phyloP scores from a whole-genome alignment of 495 filamentous ascomycete species.

The Aspergillus wentii region DNA sequence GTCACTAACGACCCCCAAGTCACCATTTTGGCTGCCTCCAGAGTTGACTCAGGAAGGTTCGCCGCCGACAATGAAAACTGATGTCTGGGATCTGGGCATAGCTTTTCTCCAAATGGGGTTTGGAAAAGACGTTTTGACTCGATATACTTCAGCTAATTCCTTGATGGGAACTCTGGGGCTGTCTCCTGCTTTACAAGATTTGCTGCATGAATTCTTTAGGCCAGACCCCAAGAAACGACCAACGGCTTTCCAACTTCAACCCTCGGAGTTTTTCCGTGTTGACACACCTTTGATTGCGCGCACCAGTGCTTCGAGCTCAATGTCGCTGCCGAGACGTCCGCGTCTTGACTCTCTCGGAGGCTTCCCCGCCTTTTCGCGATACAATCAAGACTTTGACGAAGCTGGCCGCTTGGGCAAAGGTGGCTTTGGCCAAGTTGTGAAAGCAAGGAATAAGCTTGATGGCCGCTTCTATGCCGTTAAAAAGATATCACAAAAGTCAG shows the following conservation, averaged over 20 bases:
- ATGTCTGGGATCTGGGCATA: slow-evolving; percentile 92
- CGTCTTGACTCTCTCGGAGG: slow-evolving; percentile 44
- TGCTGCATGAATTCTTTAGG: slow-evolving; percentile 78
- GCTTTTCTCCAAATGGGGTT: slow-evolving; percentile 93
- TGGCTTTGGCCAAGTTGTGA: slow-evolving; percentile 96
- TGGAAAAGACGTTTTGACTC: slow-evolving; percentile 67
- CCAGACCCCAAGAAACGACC: slow-evolving; percentile 77
- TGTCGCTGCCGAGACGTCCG: slow-evolving; percentile 33
- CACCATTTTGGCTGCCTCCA: slow-evolving; percentile 78
- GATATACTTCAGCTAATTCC: slow-evolving; percentile 71
- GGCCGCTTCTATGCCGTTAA: slow-evolving; percentile 93
- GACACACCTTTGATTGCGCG: slow-evolving; percentile 43
- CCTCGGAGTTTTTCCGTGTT: slow-evolving; percentile 77
- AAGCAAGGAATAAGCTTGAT: slow-evolving; percentile 90
- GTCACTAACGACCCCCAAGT: slow-evolving; percentile 57
- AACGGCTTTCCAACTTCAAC: slow-evolving; percentile 82
- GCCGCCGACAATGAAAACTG: slow-evolving; percentile 70
- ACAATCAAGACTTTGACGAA: slow-evolving; percentile 84
- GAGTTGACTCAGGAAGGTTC: slow-evolving; percentile 61
- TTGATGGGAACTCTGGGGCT: slow-evolving; percentile 60
- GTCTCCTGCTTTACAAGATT: slow-evolving; percentile 69
- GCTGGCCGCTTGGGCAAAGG: slow-evolving; percentile 85
- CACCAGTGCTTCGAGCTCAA: slow-evolving; percentile 32
- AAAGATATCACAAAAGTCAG: slow-evolving; percentile 82
- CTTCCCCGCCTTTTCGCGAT: slow-evolving; percentile 56